A percentile compares a stretch with the other conserved stretches of the same genome.
Conservation (phyloP, 768 basidiomycete species). For the Xerocomus brunneocitrinus region DNA sequence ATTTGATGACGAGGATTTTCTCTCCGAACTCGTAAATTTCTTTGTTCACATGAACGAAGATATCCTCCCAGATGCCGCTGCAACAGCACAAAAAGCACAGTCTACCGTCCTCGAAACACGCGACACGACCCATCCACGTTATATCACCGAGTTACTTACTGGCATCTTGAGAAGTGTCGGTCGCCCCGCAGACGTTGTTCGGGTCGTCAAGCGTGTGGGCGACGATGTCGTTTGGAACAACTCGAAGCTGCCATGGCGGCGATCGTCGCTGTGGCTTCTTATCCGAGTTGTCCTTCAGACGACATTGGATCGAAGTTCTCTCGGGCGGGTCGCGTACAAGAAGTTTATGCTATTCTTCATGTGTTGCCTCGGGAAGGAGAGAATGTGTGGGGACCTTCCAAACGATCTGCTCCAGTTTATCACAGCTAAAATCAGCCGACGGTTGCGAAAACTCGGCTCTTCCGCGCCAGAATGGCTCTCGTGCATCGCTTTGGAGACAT, state of each 20-base stretch:
- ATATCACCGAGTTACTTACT: constrained; percentile 43
- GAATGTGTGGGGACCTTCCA: constrained; percentile 7
- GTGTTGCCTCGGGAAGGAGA: constrained; percentile 22
- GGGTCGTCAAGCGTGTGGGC: constrained; percentile 30
- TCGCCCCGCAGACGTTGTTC: constrained; percentile 11
- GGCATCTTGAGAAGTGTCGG: constrained; percentile 39
- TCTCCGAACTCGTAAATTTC: constrained; percentile 34
- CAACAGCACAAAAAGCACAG: constrained; percentile 22
- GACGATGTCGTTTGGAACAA: constrained; percentile 29
- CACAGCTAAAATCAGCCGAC: constrained; percentile 26
- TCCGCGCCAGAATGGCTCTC: constrained; percentile 32
- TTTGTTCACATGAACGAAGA: constrained; percentile 26
- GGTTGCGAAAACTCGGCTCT: constrained; percentile 22
- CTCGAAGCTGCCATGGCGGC: constrained; percentile 29
- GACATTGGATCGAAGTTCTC: constrained; percentile 15
- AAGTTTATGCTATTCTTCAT: constrained; percentile 43
- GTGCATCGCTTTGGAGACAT: constrained; percentile 34
- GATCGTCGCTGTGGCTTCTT: constrained; percentile 36
- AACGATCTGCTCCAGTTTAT: constrained; percentile 30
- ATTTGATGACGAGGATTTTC: constrained; percentile 30
- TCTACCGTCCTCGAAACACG: constrained; percentile 15
- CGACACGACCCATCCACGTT: constrained; percentile 34
- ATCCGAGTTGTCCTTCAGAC: constrained; percentile 33
- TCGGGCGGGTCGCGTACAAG: constrained; percentile 36
- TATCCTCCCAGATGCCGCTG: constrained; percentile 22